Evolutionary conservation across 805 yeast genomes (phyloP), one percentile per base, ranked within the genome.

Genomic region (Wickerhamiella galacta): DNA sequence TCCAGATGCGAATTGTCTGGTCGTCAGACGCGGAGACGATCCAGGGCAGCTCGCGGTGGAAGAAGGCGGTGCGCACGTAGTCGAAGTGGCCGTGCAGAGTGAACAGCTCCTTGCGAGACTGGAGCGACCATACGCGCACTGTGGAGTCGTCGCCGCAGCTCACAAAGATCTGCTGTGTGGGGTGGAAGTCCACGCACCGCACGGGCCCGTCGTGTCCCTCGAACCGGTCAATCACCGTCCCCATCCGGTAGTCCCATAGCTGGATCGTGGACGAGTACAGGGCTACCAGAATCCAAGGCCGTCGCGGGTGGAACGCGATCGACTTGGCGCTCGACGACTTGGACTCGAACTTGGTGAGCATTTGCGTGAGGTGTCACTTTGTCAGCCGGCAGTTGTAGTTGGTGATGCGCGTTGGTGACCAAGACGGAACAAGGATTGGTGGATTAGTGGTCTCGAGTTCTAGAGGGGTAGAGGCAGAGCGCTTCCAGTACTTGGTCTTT

Each of bases 181-280:
- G 95, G 59, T 90, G 99, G 68, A 90, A 87, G 53, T 75, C 87
- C 26, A 90, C 80, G 39, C 85, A 74, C 58, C 99, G 74, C 17
- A 90, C 98, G 3, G 98, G 96, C 18, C 99, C 99, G 49, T 80
- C 94, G 54, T 90, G 99, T 48, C 87, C 98, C 58, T 90, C 98
- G 51, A 83, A 90, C 37, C 95, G 70, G 56, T 85, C 96, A 52
- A 90, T 74, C 53, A 90, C 61, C 3, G 95, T 83, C 28, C 99
- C 99, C 99, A 90, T 90, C 51, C 99, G 75, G 60, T 92, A 90
- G 58, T 90, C 99, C 99, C 99, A 90, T 42, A 90, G 66, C 57
- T 92, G 98, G 54, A 90, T 87, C n/a, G 95, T 83, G n/a, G 95
- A 82, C 18, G 95, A 80, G 56, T 87, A 90, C 39, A 92, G 66